Conservation (phyloP, 352 stramenopile genomes). For the Thalassiosira delicatula region DNA sequence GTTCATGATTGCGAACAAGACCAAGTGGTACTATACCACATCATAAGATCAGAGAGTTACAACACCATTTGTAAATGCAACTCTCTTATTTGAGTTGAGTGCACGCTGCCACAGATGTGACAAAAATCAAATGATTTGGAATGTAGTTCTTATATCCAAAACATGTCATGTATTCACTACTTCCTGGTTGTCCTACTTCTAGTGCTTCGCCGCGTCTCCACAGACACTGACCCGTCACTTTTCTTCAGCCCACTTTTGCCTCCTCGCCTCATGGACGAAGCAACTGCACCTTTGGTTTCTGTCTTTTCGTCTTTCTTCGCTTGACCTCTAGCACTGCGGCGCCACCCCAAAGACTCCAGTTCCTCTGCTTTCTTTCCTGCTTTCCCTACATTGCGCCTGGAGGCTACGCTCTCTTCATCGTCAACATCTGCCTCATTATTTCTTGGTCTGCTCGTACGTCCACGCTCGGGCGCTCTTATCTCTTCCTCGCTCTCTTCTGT, state of each 20-base stretch:
- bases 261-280: conserved; percentile 1
- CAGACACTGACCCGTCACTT: neutral
- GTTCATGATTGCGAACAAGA: conserved; percentile 79
- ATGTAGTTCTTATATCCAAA: too few relatives aligned
- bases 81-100: too few relatives aligned
- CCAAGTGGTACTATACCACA: too few relatives aligned
- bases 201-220: conserved; percentile 3
- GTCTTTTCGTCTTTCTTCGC: conserved; percentile 16
- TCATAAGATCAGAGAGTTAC: too few relatives aligned
- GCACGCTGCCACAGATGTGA: too few relatives aligned
- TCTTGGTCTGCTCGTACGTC: neutral
- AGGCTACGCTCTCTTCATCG: neutral
- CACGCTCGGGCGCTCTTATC: neutral
- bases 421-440: neutral
- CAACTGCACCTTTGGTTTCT: neutral
- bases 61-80: too few relatives aligned
- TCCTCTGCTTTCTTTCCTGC: too few relatives aligned
- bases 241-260: neutral
- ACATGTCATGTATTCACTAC: too few relatives aligned
- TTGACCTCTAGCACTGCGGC: too few relatives aligned
- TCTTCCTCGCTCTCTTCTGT: neutral
- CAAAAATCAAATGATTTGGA: too few relatives aligned
- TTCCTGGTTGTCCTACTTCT: conserved; percentile 14
- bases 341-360: too few relatives aligned
- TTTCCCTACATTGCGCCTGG: too few relatives aligned